Evolutionary conservation across 2,329 filamentous ascomycete genomes (phyloP).

Genomic region (Aureobasidium sp.): DNA sequence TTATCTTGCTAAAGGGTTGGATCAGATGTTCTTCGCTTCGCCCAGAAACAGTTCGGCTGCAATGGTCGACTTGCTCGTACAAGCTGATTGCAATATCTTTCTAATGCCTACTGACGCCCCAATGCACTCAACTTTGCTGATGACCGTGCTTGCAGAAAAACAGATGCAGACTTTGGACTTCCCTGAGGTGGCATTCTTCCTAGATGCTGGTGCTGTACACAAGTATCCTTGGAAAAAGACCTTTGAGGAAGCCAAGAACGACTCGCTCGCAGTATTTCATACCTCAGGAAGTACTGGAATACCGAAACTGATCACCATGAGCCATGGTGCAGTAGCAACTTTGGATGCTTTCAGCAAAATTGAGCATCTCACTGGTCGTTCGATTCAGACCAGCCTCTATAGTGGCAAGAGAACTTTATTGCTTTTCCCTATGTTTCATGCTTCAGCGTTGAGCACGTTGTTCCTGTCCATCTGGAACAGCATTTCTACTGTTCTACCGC

Average conservation of each 20-base stretch:
- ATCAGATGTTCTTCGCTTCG: conserved; percentile 3
- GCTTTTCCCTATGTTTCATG: conserved; percentile 7
- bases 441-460: not conserved
- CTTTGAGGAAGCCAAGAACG: conserved; percentile 19
- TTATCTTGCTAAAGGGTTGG: not conserved
- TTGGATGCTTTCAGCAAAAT: conserved; percentile 36
- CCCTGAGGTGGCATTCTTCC: not conserved
- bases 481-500: not conserved
- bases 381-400: not conserved
- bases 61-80: not conserved
- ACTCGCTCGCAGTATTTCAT: conserved; percentile 36
- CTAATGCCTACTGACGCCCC: not conserved
- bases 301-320: conserved; percentile 35
- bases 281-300: conserved; percentile 40
- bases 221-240: not conserved
- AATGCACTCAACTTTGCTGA: not conserved
- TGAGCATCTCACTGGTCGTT: conserved; percentile 22
- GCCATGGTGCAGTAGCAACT: conserved; percentile 30
- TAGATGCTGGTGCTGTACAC: not conserved
- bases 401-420: not conserved
- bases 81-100: not conserved
- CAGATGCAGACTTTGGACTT: not conserved
- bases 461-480: conserved; percentile 8
- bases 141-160: not conserved
- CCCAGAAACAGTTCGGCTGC: not conserved